Evolutionary conservation across 2,329 filamentous ascomycete genomes (phyloP), one percentile per base, ranked within the genome.

Genomic region (Hymenoscyphus scutula): DNA sequence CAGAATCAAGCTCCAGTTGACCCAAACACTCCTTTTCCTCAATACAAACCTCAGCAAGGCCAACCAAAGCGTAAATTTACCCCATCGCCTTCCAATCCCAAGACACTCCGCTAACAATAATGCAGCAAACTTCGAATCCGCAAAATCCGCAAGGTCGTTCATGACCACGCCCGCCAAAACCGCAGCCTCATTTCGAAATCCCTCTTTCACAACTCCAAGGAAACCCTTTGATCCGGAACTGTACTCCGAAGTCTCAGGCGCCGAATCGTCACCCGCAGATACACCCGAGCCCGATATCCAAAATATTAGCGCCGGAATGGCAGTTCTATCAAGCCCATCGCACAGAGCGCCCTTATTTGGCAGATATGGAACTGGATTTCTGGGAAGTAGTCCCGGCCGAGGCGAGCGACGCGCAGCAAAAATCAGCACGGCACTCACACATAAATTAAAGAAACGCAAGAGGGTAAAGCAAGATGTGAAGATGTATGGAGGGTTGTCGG

Each of bases 151-250:
- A 19, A 72, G 68, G 15, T 69, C 72, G n/a, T 74, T 78, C n/a
- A 78, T 79, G 13, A 74, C 78, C 53, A 82, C 84, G 70, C 76
- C 60, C 76, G 76, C 45, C 75, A 77, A 54, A n/a, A 63, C 70
- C 23, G 70, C 71, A 76, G 82, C 80, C 0, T 77, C 80, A 0
- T 88, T 88, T 65, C 82, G 85, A 25, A 88, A 88, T 67, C 83
- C 85, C 0, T 82, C 85, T 2, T 89, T 89, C 66, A 87, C 82
- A 1, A 89, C 86, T 0, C 86, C 85, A 0, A 82, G 86, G 56
- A 84, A 81, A 62, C 80, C 82, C 0, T 77, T 83, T 63, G 84
- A 87, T 38, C 79, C 83, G 37, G 76, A 80, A 17, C 71, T 78
- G 2, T 75, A 83, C 56, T 85, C 84, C 3, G 84, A 87, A 69